Evolutionary conservation across 2,329 filamentous ascomycete species (phyloP), one percentile per base, ranked within the genome.

Genomic region (Aspergillus terreus): DNA sequence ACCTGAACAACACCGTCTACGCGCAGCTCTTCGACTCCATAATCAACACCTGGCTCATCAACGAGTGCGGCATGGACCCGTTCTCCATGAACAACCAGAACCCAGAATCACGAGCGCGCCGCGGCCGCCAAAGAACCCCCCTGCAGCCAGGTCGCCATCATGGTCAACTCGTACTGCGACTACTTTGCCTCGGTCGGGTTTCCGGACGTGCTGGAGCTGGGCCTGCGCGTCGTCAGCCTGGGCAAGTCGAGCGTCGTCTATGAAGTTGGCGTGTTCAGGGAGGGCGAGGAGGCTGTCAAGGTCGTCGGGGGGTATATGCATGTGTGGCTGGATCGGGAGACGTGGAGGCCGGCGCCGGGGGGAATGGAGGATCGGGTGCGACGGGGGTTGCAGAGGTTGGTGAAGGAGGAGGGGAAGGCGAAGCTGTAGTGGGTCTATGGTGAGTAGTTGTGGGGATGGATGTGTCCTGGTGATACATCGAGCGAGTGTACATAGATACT

Each of bases 1-100:
- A 97, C 68, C 84, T 95, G 78, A 96, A 96, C 75, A 96, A 95
- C 67, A 88, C 85, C 38, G 80, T 94, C 49, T 96, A 96, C 72
- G 88, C 88, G 63, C 86, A 88, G 56, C 79, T 95, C 51, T 94
- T 95, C 70, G 92, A 97, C 75, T 92, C 89, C 1, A 83, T 95
- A 52, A 84, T 95, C 67, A 97, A 96, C 71, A 81, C 86, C 45
- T 97, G 94, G 70, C 82, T 97, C 15, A 90, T 95, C 55, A 78
- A 86, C 47, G 78, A 88, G 63, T 95, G 90, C 70, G 81, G 81
- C 11, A 80, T 95, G 47, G 74, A 87, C 57, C 92, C 90, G 4
- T 82, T 80, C 82, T 7, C 81, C 80, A 4, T 87, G 51, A 63
- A 63, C 58, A 59, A 61, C 51, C 32, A 49, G 47, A 59, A 61